Evolutionary conservation across 345 rosid species (phyloP), one percentile per base, ranked within the genome.

Genomic region (Brassica nigra): DNA sequence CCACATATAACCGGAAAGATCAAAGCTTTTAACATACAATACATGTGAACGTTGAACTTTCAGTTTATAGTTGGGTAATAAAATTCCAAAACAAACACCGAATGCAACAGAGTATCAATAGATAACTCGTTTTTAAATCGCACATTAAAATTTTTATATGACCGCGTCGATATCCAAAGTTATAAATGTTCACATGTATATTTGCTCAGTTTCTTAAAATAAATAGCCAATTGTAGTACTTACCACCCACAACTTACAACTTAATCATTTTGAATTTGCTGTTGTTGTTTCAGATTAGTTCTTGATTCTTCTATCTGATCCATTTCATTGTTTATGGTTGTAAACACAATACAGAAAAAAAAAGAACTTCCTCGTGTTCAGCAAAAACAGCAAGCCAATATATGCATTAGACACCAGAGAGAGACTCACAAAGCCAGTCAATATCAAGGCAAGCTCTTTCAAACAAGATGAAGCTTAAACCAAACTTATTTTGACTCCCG

Each of bases 301-400:
- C 54, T 47, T 47, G 54, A 4, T 65, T 10, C 5, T 49, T 18
- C 27, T 23, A 65, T 36, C 9, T 2, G 33, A 67, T 70, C 62
- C 62, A 74, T 47, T 3, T 30, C 77, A 47, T 49, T 47, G 23
- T 44, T 30, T 63, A 11, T 73, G 61, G 39, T 11, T 27, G 66
- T 29, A 7, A 44, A 18, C 44, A 37, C 11, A 37, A 37, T 8
- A 37, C 44, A 37, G 27, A 37, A 37, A 37, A 37, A 37, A 37
- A 37, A 37, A 36, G 42, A 36, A 36, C 10, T 7, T 36, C 42
- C 42, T 36, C 42, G 42, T 36, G 42, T 36, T 8, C 42, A 62
- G 23, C 34, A 34, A 70, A 6, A 66, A 34, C 52, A 15, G 37
- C 10, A 39, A 2, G 64, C 31, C 49, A 54, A 4, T 65, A 27